These are phyloP conservation scores for Parmelia sp. DNA, from an alignment of 495 filamentous ascomycete species.

Conservation along the genomic window DNA sequence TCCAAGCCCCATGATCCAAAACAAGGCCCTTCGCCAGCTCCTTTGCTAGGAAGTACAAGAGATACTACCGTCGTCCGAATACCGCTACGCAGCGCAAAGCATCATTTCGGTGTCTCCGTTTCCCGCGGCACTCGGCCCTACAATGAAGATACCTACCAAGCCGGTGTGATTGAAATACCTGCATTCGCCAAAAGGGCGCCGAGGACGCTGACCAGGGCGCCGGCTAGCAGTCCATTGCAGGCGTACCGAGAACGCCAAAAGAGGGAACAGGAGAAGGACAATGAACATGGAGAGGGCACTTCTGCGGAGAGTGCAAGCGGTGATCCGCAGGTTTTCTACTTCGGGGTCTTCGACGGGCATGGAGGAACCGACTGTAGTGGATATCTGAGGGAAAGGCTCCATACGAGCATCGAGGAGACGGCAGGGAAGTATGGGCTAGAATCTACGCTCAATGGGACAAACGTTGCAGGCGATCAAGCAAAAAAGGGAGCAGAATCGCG, in stretches of 20 bases:
- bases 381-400: constrained; percentile 76
- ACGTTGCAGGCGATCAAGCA: constrained; percentile 13
- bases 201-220: constrained; percentile 52
- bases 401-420: constrained; percentile 80
- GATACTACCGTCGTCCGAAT: constrained; percentile 98
- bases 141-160: constrained; percentile 95
- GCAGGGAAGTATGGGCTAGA: constrained; percentile 64
- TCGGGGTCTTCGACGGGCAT: constrained; percentile 93
- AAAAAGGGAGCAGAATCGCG: constrained; percentile 1
- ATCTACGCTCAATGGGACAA: constrained; percentile 53
- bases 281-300: constrained; percentile 44
- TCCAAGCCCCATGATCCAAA: constrained; percentile 72
- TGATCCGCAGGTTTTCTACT: constrained; percentile 95
- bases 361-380: constrained; percentile 84
- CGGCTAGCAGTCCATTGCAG: constrained; percentile 39
- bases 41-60: constrained; percentile 49
- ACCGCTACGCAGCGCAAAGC: constrained; percentile 84
- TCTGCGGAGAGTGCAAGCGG: constrained; percentile 68
- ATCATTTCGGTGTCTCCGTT: constrained; percentile 79
- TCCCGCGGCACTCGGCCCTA: constrained; percentile 74
- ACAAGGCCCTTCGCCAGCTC: constrained; percentile 49
- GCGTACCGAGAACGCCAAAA: constrained; percentile 24
- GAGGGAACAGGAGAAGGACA: constrained; percentile 22
- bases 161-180: constrained; percentile 85
- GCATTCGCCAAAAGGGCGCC: constrained; percentile 82